Percentiles rank a stretch among this genome's conserved stretches.
Evolutionary conservation across 2,329 filamentous ascomycete species (phyloP).

Genomic region (Sarocladium brachiariae): DNA sequence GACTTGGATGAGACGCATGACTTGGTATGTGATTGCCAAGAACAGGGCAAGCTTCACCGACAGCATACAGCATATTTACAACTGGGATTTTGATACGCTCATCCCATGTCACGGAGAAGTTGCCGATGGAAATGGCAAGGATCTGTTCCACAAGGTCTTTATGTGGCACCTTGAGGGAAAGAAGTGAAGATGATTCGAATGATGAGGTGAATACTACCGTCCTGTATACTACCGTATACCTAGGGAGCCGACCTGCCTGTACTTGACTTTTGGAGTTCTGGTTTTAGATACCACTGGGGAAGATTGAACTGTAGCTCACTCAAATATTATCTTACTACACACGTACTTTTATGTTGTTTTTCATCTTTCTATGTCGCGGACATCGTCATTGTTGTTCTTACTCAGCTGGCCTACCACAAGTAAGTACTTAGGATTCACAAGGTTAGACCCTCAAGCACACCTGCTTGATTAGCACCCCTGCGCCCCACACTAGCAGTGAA

Average conservation of each 20-base stretch:
- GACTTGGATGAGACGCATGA: slow-evolving; percentile 70
- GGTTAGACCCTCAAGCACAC: too few species aligned
- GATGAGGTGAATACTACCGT: too few species aligned
- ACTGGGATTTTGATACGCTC: slow-evolving; percentile 79
- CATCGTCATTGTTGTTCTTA: too few species aligned
- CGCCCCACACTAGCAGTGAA: slow-evolving; percentile 6
- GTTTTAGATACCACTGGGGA: neutral
- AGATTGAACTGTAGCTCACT: neutral
- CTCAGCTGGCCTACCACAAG: too few species aligned
- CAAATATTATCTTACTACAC: too few species aligned
- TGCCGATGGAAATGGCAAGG: slow-evolving; percentile 67
- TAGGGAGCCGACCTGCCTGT: too few species aligned
- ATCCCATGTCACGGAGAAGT: slow-evolving; percentile 93
- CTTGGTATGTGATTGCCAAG: slow-evolving; percentile 66
- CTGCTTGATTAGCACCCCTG: neutral
- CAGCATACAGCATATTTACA: slow-evolving; percentile 60
- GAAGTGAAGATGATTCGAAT: slow-evolving; percentile 12
- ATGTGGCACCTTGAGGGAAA: slow-evolving; percentile 65
- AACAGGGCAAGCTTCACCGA: slow-evolving; percentile 64
- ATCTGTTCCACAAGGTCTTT: slow-evolving; percentile 70
- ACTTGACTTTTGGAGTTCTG: neutral
- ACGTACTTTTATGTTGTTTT: too few species aligned
- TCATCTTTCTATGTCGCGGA: too few species aligned
- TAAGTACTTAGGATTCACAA: too few species aligned
- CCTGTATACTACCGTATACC: too few species aligned